phyloP scores from a whole-genome alignment of 108 stramenopile genomes.

The Aurantiochytrium sp. region DNA sequence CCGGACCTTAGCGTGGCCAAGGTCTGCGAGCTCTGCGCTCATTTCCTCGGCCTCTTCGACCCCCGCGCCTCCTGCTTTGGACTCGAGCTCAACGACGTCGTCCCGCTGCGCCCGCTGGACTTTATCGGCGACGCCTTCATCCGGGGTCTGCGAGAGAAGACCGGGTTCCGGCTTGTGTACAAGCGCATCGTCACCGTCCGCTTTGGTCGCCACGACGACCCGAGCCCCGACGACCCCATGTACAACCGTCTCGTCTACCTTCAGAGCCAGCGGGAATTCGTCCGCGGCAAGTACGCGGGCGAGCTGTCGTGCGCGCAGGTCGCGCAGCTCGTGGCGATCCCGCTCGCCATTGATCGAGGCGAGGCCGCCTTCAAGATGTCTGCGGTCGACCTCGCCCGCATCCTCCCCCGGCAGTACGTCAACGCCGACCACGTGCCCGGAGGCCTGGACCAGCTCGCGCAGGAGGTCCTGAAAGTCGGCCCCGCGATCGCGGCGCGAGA shows the following conservation, averaged over 20 bases:
- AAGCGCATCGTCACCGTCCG: constrained; percentile 55
- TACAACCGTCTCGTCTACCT: constrained; percentile 57
- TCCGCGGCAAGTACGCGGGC: constrained; percentile 46
- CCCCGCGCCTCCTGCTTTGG: constrained; percentile 48
- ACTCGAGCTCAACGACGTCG: constrained; percentile 57
- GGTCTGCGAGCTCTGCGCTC: constrained; percentile 60
- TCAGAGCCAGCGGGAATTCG: constrained; percentile 62
- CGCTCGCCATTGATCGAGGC: not conserved
- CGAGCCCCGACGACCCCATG: not conserved
- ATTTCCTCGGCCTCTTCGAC: constrained; percentile 56
- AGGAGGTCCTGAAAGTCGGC: not conserved
- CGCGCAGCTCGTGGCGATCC: not conserved
- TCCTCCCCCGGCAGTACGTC: not conserved
- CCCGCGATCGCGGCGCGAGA: constrained; percentile 19
- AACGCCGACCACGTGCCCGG: not conserved
- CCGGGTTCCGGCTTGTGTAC: constrained; percentile 63
- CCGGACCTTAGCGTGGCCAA: constrained; percentile 64
- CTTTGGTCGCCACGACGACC: constrained; percentile 38
- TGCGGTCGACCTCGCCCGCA: not conserved
- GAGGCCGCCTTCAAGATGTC: not conserved
- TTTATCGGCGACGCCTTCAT: constrained; percentile 62
- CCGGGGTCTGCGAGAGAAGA: constrained; percentile 53
- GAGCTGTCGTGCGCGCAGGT: not conserved
- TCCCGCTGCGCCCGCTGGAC: constrained; percentile 58
- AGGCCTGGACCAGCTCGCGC: not conserved